These are phyloP conservation scores for Monocercomonoides exilis DNA, from an alignment of 78 protist genomes.

Conservation along the genomic window DNA sequence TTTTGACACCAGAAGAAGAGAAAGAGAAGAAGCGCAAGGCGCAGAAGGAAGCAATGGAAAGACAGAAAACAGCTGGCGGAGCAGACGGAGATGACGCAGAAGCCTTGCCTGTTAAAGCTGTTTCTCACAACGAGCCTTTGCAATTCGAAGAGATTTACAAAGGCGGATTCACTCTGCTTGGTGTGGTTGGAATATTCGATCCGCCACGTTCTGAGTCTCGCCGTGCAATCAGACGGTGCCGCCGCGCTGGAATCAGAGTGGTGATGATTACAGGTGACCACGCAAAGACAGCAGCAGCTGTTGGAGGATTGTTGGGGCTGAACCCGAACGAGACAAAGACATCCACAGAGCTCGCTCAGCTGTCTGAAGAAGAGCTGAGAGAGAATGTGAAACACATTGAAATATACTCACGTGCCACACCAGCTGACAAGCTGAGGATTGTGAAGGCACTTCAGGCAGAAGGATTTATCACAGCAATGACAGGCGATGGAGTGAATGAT, in stretches of 20 bases:
- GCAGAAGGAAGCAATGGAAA: too few species aligned
- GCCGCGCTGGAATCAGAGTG: slow-evolving; percentile 58
- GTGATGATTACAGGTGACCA: slow-evolving; percentile 76
- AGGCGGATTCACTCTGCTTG: slow-evolving; percentile 44
- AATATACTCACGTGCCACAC: slow-evolving; percentile 54
- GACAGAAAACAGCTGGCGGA: too few species aligned
- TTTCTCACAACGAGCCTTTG: too few species aligned
- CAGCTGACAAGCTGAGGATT: slow-evolving; percentile 54
- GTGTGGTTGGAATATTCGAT: slow-evolving; percentile 60
- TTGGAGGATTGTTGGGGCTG: too few species aligned
- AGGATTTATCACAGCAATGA: background rate
- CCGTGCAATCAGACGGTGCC: slow-evolving; percentile 43
- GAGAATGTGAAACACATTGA: slow-evolving; percentile 29
- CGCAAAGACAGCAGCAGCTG: slow-evolving; percentile 54
- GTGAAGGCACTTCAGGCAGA: slow-evolving; percentile 44
- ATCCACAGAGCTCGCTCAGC: background rate
- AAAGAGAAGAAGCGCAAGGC: too few species aligned
- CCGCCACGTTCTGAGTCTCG: slow-evolving; percentile 63
- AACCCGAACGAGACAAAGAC: too few species aligned
- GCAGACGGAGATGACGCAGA: too few species aligned
- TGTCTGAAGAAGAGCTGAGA: slow-evolving; percentile 34
- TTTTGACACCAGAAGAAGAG: too few species aligned
- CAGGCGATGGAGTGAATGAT: slow-evolving; percentile 82
- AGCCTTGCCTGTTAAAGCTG: too few species aligned
- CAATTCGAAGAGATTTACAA: too few species aligned